A percentile compares a stretch with the other conserved stretches of the same genome.
Conservation (phyloP, 192 early-diverging fungal genomes). For the Backusella tuberculispora region DNA sequence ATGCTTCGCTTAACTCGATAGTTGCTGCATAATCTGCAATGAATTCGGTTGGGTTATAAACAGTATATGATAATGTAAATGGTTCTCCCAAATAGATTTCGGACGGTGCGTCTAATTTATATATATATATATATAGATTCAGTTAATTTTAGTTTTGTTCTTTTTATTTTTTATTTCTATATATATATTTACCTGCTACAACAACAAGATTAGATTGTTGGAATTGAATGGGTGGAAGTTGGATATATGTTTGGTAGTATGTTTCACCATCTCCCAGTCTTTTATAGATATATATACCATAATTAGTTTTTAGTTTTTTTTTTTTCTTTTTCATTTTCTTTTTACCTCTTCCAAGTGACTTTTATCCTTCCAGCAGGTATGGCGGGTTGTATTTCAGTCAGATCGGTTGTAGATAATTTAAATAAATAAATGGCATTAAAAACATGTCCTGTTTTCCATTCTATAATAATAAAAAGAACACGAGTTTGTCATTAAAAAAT, state of each 20-base stretch:
- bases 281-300: not conserved
- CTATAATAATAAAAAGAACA: conserved; percentile 30
- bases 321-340: not conserved
- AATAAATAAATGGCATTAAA: conserved; percentile 48
- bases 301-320: not conserved
- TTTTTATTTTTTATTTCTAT: not conserved
- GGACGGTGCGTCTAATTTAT: conserved; percentile 58
- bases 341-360: conserved; percentile 56
- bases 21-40: conserved; percentile 57
- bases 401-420: conserved; percentile 33
- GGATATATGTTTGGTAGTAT: conserved; percentile 37
- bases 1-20: conserved; percentile 70
- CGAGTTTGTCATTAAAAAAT: not conserved
- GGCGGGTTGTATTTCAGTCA: conserved; percentile 24
- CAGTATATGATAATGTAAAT: conserved; percentile 61
- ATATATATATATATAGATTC: not conserved
- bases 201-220: conserved; percentile 40
- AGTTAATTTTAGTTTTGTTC: not conserved
- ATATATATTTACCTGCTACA: conserved; percentile 39
- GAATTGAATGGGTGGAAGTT: conserved; percentile 38
- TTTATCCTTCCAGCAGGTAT: conserved; percentile 45
- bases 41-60: conserved; percentile 63
- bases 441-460: conserved; percentile 56
- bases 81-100: conserved; percentile 56
- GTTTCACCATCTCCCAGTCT: conserved; percentile 16